Percentiles rank a stretch among this genome's conserved stretches.
phyloP scores from a whole-genome alignment of 2,329 filamentous ascomycete species.

The Colletotrichum sp. region DNA sequence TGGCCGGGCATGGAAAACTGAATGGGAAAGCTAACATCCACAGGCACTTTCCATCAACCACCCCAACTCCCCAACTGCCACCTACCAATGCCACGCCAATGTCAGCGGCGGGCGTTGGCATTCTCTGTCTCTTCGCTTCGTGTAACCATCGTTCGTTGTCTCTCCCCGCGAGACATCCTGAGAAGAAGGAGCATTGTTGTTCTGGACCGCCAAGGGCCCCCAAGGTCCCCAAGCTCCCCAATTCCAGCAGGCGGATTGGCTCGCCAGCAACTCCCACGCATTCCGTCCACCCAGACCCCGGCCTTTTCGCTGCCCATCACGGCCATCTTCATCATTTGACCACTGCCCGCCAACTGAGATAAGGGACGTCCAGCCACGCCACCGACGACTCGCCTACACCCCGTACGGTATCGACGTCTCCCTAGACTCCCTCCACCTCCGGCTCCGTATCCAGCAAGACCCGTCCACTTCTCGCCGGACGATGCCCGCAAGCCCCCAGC shows the following conservation, averaged over 20 bases:
- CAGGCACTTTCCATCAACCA: neutral
- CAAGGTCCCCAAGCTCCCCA: neutral
- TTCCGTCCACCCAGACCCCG: neutral
- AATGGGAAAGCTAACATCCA: neutral
- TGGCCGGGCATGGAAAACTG: neutral
- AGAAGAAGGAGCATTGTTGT: neutral
- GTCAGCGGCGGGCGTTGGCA: neutral
- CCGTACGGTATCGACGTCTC: neutral
- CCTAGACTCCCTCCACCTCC: neutral
- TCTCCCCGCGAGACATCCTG: neutral
- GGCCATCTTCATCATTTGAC: neutral
- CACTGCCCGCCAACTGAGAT: neutral
- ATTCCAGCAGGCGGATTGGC: neutral
- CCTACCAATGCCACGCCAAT: neutral
- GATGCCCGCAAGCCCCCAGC: neutral
- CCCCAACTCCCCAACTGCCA: no score
- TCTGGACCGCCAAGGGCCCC: neutral
- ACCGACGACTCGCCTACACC: neutral
- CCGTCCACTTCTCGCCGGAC: neutral
- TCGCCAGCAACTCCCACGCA: neutral
- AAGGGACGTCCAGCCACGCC: neutral
- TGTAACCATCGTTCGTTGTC: constrained; percentile 13
- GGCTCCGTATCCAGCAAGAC: neutral
- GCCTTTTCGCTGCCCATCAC: neutral
- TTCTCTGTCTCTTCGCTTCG: constrained; percentile 1